Evolutionary conservation across 352 stramenopile species (phyloP).

Genomic region (Globisporangium paddicum): DNA sequence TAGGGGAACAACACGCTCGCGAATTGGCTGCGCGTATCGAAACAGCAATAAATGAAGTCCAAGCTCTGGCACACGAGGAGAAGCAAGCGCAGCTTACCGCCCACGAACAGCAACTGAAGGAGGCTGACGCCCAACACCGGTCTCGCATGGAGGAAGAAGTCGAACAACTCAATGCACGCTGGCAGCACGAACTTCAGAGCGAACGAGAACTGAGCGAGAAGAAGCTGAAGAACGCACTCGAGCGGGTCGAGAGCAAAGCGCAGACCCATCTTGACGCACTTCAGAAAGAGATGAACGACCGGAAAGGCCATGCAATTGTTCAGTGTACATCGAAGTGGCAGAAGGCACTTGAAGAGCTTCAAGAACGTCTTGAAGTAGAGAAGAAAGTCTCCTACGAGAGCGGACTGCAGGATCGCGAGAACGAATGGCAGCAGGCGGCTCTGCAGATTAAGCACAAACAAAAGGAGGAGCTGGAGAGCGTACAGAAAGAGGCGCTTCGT

Average conservation of each 20-base stretch:
- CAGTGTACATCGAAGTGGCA: constrained; percentile 73
- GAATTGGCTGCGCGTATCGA: neutral
- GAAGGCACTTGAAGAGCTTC: constrained; percentile 55
- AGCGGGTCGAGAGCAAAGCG: constrained; percentile 26
- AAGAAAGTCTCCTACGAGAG: constrained; percentile 56
- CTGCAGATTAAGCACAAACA: constrained; percentile 69
- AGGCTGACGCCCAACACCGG: constrained; percentile 12
- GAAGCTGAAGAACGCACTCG: constrained; percentile 26
- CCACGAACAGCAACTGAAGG: constrained; percentile 3
- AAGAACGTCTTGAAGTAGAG: constrained; percentile 56
- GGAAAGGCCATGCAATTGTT: constrained; percentile 51
- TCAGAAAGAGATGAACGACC: constrained; percentile 63
- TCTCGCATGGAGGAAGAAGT: constrained; percentile 26
- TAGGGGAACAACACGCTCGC: neutral
- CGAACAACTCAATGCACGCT: constrained; percentile 19
- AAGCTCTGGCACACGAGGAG: neutral
- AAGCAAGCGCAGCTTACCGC: neutral
- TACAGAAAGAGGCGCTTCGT: constrained; percentile 54
- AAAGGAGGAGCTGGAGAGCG: constrained; percentile 54
- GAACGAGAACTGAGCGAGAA: constrained; percentile 25
- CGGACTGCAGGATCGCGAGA: constrained; percentile 64
- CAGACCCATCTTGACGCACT: constrained; percentile 29
- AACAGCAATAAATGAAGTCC: constrained; percentile 1
- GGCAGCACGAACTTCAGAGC: constrained; percentile 29
- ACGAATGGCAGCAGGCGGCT: constrained; percentile 71